Base-by-base conservation (phyloP, 106 monocot species). In the Gastrodia elata region DNA sequence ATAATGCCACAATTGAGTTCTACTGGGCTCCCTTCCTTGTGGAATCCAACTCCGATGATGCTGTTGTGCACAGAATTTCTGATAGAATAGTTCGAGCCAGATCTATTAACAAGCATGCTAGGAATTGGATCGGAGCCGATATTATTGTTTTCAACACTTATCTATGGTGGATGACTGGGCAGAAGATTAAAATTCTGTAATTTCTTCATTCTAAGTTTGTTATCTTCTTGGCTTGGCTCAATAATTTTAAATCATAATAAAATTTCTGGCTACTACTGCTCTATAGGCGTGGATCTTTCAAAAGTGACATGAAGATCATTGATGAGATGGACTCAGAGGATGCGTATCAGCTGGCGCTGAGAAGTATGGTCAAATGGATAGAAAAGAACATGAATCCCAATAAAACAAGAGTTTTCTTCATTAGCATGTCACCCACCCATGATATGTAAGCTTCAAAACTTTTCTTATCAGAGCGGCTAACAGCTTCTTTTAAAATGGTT, bases 21-120 rank as follows among this genome's bases (percentile, higher is more conserved):
- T 96, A 96, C 55, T 96, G 92, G 95, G 95, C 95, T 71, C 92
- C 95, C 0, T 92, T 96, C 67, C 84, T 96, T 16, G 83, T 92
- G 9, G 95, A 96, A 79, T 96, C 95, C 16, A 96, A 96, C 84
- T 85, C 92, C 18, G 95, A 96, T 73, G 61, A 96, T 72, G 92
- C 95, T 2, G 75, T 87, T 15, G 65, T 89, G 33, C 95, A 96
- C 69, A 71, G 95, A 64, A 58, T 96, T 30, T 75, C 76, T 0
- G 84, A 90, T 39, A 75, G 95, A 71, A 86, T 96, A 18, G 87
- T 96, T 27, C 83, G 85, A 8, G 79, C 70, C 2, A 76, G 73
- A 39, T 83, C 86, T 25, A 84, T 97, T 39, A 81, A 86, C 44
- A 90, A 90, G 78, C 96, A 97, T 71, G 87, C 83, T 6, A 79